phyloP scores from a whole-genome alignment of 768 basidiomycete genomes.

The Collybia mongolica region DNA sequence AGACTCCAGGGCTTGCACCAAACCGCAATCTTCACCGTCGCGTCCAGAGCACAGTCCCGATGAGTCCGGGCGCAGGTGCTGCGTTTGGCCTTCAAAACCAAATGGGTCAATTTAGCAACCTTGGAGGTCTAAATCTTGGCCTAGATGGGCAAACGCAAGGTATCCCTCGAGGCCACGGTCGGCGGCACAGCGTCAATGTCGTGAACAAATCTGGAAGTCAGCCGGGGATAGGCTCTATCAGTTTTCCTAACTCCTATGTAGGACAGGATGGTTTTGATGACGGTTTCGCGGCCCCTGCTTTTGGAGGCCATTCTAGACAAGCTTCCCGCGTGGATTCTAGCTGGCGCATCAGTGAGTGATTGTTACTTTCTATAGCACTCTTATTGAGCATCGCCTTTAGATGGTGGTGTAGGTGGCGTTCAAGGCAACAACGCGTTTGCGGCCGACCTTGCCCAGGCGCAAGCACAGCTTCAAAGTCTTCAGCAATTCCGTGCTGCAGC shows the following conservation, averaged over 20 bases:
- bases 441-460: constrained; percentile 92
- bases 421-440: constrained; percentile 65
- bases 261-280: constrained; percentile 77
- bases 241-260: constrained; percentile 42
- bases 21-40: constrained; percentile 69
- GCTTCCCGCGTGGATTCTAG: constrained; percentile 76
- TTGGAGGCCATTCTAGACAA: constrained; percentile 74
- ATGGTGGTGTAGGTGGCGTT: constrained; percentile 72
- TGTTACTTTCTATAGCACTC: neutral
- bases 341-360: constrained; percentile 83
- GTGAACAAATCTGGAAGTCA: constrained; percentile 70
- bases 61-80: constrained; percentile 43
- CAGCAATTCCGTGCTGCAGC: constrained; percentile 96
- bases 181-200: constrained; percentile 90
- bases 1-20: constrained; percentile 72
- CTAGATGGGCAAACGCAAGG: constrained; percentile 65
- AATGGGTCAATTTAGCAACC: constrained; percentile 67
- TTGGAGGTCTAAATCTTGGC: constrained; percentile 51
- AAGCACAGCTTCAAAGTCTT: constrained; percentile 93
- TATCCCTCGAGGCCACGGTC: constrained; percentile 81
- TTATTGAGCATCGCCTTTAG: constrained; percentile 30
- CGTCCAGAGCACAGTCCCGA: constrained; percentile 82
- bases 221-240: constrained; percentile 43
- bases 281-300: constrained; percentile 63
- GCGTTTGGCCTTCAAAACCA: constrained; percentile 50